Evolutionary conservation across 2,329 filamentous ascomycete genomes (phyloP).

Genomic region (Teratosphaeria pseudoeucalypti): DNA sequence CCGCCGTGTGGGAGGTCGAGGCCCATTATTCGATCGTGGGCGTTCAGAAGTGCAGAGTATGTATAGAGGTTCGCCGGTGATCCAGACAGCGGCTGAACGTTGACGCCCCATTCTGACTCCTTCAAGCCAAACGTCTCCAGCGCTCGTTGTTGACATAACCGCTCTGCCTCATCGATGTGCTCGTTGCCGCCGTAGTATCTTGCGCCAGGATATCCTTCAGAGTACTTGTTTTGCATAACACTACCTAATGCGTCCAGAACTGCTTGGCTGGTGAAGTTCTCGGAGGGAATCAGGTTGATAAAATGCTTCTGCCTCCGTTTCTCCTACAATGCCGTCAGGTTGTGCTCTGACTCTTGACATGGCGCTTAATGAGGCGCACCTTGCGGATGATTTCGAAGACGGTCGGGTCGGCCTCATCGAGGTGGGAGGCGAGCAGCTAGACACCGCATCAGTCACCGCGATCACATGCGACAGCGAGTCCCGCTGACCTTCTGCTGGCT

Average conservation of each 20-base stretch:
- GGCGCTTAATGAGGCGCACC: slow-evolving; percentile 38
- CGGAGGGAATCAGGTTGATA: slow-evolving; percentile 91
- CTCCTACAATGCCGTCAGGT: slow-evolving; percentile 43
- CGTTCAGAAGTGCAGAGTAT: slow-evolving; percentile 93
- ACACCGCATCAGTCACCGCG: slow-evolving; percentile 4
- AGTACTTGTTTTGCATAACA: slow-evolving; percentile 99
- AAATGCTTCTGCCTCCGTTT: slow-evolving; percentile 96
- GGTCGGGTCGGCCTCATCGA: slow-evolving; percentile 75
- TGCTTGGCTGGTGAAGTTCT: slow-evolving; percentile 91
- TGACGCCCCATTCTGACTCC: slow-evolving; percentile 86
- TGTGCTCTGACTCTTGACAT: background rate
- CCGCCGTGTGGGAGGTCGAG: slow-evolving; percentile 89
- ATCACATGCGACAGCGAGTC: background rate
- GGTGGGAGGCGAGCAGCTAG: slow-evolving; percentile 67
- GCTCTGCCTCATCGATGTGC: slow-evolving; percentile 84
- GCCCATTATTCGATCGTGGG: slow-evolving; percentile 89
- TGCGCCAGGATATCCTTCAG: slow-evolving; percentile 92
- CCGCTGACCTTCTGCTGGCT: slow-evolving; percentile 38
- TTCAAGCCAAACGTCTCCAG: slow-evolving; percentile 78
- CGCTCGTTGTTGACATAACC: slow-evolving; percentile 80
- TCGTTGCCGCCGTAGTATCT: slow-evolving; percentile 96
- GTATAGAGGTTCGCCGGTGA: slow-evolving; percentile 95
- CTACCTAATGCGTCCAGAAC: slow-evolving; percentile 85
- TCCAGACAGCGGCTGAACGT: slow-evolving; percentile 65
- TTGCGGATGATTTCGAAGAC: slow-evolving; percentile 87